Base-by-base conservation (phyloP, 148 eudicot species). In the Nyssa sinensis region DNA sequence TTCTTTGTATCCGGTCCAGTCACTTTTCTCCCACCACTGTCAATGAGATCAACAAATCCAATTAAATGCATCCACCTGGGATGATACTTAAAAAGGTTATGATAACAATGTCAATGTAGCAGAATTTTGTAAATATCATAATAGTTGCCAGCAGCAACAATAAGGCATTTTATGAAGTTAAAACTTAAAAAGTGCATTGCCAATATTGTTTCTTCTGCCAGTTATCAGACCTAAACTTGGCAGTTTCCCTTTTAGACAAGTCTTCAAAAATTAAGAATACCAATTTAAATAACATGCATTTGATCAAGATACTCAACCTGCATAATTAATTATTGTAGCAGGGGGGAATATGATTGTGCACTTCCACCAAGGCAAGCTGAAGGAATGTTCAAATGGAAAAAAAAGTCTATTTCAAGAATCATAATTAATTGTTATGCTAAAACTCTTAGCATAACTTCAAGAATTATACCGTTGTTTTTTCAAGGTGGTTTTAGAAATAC, bases 11-110 rank as follows among this genome's bases (percentile, higher is more conserved):
- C 98, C 97, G 64, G 94, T 92, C 98, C 98, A 94, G 82, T 94
- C 97, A 88, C 97, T 94, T 86, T 94, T 94, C 92, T 92, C 97
- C 97, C 97, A 94, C 97, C 98, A 92, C 98, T 94, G 98, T 80
- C 91, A 89, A 92, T 86, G 79, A 87, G 83, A 94, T 83, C 81
- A 92, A 88, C 80, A 90, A 87, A 90, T 86, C 87, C 86, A 90
- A 82, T 82, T 89, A 92, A n/a, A 85, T 47, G 82, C 75, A 84
- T 86, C 79, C 87, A 88, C 89, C 88, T 87, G 86, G 84, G 85
- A 84, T 78, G 81, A 88, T 88, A 84, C 89, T 86, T 80, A 47
- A 83, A 77, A 73, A 80, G 77, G 84, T 89, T 69, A 84, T 71
- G 64, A 71, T 76, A 78, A 80, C 78, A 80, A 78, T 47, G 75